Evolutionary conservation across 768 basidiomycete genomes (phyloP).

Genomic region (Goffeauzyma gilvescens): DNA sequence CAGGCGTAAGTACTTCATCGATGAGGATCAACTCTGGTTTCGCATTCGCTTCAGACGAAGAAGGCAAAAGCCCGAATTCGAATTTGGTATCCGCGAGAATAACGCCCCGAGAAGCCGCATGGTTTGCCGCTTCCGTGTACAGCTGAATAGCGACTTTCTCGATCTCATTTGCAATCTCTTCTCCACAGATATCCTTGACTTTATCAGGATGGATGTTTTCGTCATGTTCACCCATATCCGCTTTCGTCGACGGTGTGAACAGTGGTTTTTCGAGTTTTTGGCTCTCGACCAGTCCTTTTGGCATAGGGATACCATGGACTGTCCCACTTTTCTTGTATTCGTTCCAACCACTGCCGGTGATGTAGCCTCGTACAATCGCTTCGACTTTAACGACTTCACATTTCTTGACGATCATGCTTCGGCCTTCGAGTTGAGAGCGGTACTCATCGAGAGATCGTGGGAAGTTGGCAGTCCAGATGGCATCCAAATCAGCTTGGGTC

Average conservation of each 20-base stretch:
- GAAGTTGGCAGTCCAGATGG: conserved; percentile 44
- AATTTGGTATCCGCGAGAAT: conserved; percentile 98
- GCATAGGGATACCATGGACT: conserved; percentile 65
- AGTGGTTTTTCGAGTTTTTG: conserved; percentile 61
- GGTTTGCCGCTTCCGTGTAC: conserved; percentile 46
- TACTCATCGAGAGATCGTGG: conserved; percentile 58
- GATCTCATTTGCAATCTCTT: conserved; percentile 29
- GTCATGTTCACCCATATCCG: conserved; percentile 80
- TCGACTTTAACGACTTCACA: conserved; percentile 80
- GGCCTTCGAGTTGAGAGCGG: conserved; percentile 55
- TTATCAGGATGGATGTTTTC: conserved; percentile 79
- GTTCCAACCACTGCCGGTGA: conserved; percentile 91
- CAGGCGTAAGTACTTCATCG: conserved; percentile 92
- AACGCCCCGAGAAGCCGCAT: conserved; percentile 55
- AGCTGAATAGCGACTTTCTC: conserved; percentile 26
- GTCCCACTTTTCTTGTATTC: conserved; percentile 80
- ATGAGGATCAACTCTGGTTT: conserved; percentile 54
- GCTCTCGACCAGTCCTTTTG: conserved; percentile 62
- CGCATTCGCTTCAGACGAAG: conserved; percentile 20
- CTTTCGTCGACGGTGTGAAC: conserved; percentile 95
- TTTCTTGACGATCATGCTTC: conserved; percentile 77
- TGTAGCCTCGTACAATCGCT: conserved; percentile 86
- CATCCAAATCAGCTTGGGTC: background rate
- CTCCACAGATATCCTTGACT: conserved; percentile 34
- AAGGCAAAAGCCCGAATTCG: conserved; percentile 69